Percentiles rank a stretch among this genome's conserved stretches.
Evolutionary conservation across 192 early-diverging fungal species (phyloP).

Genomic region (Umbelopsis vinacea): DNA sequence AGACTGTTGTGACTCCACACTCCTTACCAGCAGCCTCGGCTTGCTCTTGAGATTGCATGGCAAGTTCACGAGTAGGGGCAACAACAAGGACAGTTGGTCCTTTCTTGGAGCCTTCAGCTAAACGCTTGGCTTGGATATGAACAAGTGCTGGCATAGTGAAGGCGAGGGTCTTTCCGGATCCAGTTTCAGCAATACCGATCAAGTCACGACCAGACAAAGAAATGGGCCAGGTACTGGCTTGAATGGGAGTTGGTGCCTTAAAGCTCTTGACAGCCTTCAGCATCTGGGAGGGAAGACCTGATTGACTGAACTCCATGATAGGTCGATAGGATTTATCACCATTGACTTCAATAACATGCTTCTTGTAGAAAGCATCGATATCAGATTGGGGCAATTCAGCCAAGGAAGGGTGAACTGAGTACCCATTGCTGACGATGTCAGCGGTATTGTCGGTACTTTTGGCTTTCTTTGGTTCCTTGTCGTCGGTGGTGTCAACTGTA

Average conservation of each 20-base stretch:
- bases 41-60: constrained; percentile 94
- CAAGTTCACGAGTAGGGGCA: constrained; percentile 96
- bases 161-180: constrained; percentile 93
- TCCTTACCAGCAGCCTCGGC: constrained; percentile 69
- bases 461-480: constrained; percentile 23
- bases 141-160: constrained; percentile 91
- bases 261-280: constrained; percentile 70
- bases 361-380: constrained; percentile 50
- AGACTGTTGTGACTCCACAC: constrained; percentile 68
- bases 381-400: constrained; percentile 27
- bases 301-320: constrained; percentile 76
- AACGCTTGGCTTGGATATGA: constrained; percentile 76
- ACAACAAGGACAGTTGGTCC: constrained; percentile 80
- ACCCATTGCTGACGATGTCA: constrained; percentile 29
- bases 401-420: constrained; percentile 29
- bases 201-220: constrained; percentile 81
- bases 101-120: constrained; percentile 35
- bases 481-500: constrained; percentile 19
- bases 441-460: neutral
- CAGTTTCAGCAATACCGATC: constrained; percentile 97
- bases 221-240: constrained; percentile 93
- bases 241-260: constrained; percentile 89
- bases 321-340: constrained; percentile 63
- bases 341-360: constrained; percentile 50
- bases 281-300: constrained; percentile 71